These are phyloP conservation scores for Phylloporus arenicola DNA, from an alignment of 768 basidiomycete species.

Conservation along the genomic window DNA sequence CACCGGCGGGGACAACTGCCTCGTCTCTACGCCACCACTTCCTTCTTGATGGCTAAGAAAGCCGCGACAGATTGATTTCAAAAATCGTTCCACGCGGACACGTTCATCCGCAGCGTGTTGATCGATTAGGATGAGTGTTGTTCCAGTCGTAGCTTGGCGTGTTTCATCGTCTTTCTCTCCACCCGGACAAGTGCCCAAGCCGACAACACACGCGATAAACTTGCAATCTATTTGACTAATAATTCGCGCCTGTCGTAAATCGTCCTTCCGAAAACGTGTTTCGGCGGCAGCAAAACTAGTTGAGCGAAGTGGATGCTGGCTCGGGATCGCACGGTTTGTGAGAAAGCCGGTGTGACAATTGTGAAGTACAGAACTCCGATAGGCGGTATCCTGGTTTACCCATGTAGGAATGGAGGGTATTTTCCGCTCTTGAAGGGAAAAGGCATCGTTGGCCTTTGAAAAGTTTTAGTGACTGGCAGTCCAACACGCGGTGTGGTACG, in stretches of 20 bases:
- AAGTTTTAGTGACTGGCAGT: conserved; percentile 8
- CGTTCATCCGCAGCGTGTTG: conserved; percentile 99
- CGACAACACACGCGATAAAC: conserved; percentile 74
- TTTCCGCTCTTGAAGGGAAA: conserved; percentile 41
- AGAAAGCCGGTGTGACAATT: conserved; percentile 12
- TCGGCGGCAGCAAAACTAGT: conserved; percentile 17
- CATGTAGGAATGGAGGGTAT: conserved; percentile 36
- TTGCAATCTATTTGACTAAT: conserved; percentile 88
- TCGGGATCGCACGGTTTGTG: conserved; percentile 5
- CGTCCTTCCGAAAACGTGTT: conserved; percentile 43
- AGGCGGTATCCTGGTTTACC: conserved; percentile 9
- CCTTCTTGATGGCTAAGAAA: conserved; percentile 45
- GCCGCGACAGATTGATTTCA: conserved; percentile 67
- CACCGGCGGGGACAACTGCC: conserved; percentile 46
- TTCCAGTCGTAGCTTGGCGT: conserved; percentile 15
- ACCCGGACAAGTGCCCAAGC: conserved; percentile 18
- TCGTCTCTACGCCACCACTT: conserved; percentile 34
- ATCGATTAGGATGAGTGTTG: conserved; percentile 73
- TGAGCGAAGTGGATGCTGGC: conserved; percentile 8
- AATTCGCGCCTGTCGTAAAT: conserved; percentile 53
- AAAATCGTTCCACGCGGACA: conserved; percentile 79
- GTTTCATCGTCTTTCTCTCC: conserved; percentile 11
- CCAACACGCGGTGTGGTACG: conserved; percentile 2
- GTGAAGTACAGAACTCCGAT: conserved; percentile 7
- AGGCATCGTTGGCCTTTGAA: conserved; percentile 52